phyloP scores from a whole-genome alignment of 192 early-diverging fungal genomes.

The Linnemannia hyalina region DNA sequence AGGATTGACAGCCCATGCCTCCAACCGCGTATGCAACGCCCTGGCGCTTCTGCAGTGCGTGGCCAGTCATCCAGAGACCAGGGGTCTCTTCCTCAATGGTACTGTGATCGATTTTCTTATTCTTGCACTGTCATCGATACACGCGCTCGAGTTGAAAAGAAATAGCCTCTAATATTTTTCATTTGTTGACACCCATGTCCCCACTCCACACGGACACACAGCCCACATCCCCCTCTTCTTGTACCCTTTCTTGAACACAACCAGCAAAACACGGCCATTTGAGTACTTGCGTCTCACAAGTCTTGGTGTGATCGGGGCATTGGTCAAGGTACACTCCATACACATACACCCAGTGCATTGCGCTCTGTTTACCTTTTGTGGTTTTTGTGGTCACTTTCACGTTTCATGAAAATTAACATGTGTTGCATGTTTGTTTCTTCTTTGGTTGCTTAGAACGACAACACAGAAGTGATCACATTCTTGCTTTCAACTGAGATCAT shows the following conservation, averaged over 20 bases:
- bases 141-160: neutral
- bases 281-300: constrained; percentile 96
- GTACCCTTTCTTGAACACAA: constrained; percentile 98
- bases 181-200: constrained; percentile 9
- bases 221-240: constrained; percentile 97
- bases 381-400: neutral
- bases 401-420: neutral
- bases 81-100: constrained; percentile 85
- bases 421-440: neutral
- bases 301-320: constrained; percentile 95
- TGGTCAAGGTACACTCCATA: constrained; percentile 83
- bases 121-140: neutral
- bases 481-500: constrained; percentile 97
- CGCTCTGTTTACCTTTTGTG: neutral
- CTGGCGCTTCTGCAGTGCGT: constrained; percentile 95
- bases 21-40: constrained; percentile 98
- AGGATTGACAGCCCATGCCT: constrained; percentile 86
- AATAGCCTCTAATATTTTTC: neutral
- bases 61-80: constrained; percentile 94
- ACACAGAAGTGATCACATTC: constrained; percentile 95
- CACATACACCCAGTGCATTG: neutral
- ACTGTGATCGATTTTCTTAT: constrained; percentile 5
- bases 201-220: constrained; percentile 52
- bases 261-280: constrained; percentile 94
- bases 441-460: constrained; percentile 79